phyloP scores from a whole-genome alignment of 2,329 filamentous ascomycete genomes.

The Polychaeton citri region DNA sequence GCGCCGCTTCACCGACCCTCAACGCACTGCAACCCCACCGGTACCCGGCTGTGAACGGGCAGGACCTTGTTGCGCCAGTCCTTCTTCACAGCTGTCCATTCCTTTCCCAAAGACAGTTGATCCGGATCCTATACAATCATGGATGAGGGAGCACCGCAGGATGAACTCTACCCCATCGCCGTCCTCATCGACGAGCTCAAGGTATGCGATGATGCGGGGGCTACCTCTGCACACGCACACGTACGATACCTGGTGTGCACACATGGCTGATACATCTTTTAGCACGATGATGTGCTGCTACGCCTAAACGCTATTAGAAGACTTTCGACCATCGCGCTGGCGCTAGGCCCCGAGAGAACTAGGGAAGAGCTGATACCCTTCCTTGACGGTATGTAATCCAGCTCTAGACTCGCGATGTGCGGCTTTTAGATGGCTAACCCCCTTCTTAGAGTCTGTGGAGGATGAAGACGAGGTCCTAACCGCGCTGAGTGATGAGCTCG shows the following conservation, averaged over 20 bases:
- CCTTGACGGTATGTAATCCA: constrained; percentile 69
- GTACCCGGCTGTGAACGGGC: neutral
- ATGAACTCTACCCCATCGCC: constrained; percentile 99
- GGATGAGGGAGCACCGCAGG: constrained; percentile 83
- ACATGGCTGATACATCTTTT: constrained; percentile 4
- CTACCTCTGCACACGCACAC: constrained; percentile 4
- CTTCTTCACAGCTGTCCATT: neutral
- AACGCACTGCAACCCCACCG: neutral
- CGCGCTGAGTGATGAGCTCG: constrained; percentile 90
- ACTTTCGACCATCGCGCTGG: constrained; percentile 93
- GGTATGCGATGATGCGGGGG: constrained; percentile 42
- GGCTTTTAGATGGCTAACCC: constrained; percentile 2
- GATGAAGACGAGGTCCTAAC: constrained; percentile 98
- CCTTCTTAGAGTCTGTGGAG: constrained; percentile 75
- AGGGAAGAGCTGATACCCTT: constrained; percentile 98
- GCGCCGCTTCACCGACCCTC: neutral
- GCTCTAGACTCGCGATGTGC: neutral
- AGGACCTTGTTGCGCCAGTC: neutral
- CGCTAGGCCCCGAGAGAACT: constrained; percentile 88
- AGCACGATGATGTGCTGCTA: constrained; percentile 98
- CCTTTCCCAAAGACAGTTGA: neutral
- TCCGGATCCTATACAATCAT: constrained; percentile 39
- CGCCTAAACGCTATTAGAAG: constrained; percentile 97
- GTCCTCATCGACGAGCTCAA: constrained; percentile 99
- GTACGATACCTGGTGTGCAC: neutral